Base-by-base conservation (phyloP, 495 filamentous ascomycete genomes). In the Mytilinidion resinicola region DNA sequence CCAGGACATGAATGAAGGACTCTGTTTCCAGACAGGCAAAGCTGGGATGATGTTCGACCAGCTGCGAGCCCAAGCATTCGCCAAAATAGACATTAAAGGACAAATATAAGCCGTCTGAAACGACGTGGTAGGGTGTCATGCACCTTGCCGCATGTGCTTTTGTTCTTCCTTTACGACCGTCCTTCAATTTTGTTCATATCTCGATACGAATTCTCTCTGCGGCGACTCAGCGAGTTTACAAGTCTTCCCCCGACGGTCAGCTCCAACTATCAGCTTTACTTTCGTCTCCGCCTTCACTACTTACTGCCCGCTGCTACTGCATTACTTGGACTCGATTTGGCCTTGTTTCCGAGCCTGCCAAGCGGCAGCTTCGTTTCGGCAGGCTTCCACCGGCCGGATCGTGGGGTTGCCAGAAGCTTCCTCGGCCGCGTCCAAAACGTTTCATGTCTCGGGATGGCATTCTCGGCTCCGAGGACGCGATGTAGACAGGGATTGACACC, bases 1-100 rank as follows among this genome's bases (percentile, higher is more conserved):
- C 53, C 79, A 89, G 68, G 88, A 95, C 67, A 85, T 82, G 51
- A 76, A 86, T 57, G 85, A 84, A 55, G 79, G 80, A 52, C 84
- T 96, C 66, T 74, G 80, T 57, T 85, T 96, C 65, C 74, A 89
- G 62, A 88, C 89, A 38, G 81, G 79, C 63, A 61, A 57, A 51
- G 62, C 52, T 25, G 58, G 39, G 36, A 50, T 9, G 15, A 1
- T 61, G 8, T 96, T 97, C 75, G 90, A 96, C 68, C 66, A 70
- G 42, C 80, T 86, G 43, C 87, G 85, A 64, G 68, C 72, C 38
- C 77, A 79, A 57, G 91, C 92, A 51, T 90, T 95, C 72, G 77
- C 81, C 64, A 85, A 85, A 67, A 85, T 96, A 76, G 92, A 97
- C 73, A 93, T 96, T 75, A 96, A 96, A 76, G 92, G 93, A 66